Evolutionary conservation across 192 early-diverging fungal species (phyloP), one percentile per base, ranked within the genome.

Genomic region (Backusella psychrophila): DNA sequence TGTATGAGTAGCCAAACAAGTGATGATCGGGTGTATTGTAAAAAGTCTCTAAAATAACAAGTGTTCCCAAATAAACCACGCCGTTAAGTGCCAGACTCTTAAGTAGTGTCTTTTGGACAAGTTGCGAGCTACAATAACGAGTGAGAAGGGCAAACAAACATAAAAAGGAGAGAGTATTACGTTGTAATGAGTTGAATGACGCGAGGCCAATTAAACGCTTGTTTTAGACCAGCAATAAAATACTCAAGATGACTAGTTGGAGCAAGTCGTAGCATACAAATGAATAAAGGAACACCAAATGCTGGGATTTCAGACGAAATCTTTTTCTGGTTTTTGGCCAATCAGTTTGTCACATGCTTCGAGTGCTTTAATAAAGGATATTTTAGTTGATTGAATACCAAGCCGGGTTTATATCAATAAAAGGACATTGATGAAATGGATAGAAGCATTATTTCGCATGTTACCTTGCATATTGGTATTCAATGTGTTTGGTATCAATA

Each of bases 121-220:
- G 59, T 12, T 56, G 59, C 7, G 80, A 81, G 39, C 80, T 81
- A 74, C 23, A 14, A 53, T 44, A n/a, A 19, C 35, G 0, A 66
- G 52, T 42, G 4, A 21, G 17, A 5, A 59, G 0, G 17, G 2
- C 2, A 15, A 29, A 14, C 44, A 1, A n/a, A 52, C 29, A 31
- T 12, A 59, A 15, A 26, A 19, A 8, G 11, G 11, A 56, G n/a
- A 41, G 56, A 21, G 8, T 39, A 63, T 81, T 77, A 70, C 80
- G 75, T 73, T 49, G 74, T 77, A 19, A 81, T 59, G 15, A 81
- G 75, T 19, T 77, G 74, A 74, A 77, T 38, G 11, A 76, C 77
- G n/a, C 72, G 59, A 39, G 75, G 72, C 80, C 80, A 81, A 59
- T 77, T 77, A 35, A 75, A 81, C 0, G 80, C 75, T 21, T 73